These are phyloP conservation scores for Camellia japonica DNA, from an alignment of 148 eudicot genomes.

Conservation along the genomic window DNA sequence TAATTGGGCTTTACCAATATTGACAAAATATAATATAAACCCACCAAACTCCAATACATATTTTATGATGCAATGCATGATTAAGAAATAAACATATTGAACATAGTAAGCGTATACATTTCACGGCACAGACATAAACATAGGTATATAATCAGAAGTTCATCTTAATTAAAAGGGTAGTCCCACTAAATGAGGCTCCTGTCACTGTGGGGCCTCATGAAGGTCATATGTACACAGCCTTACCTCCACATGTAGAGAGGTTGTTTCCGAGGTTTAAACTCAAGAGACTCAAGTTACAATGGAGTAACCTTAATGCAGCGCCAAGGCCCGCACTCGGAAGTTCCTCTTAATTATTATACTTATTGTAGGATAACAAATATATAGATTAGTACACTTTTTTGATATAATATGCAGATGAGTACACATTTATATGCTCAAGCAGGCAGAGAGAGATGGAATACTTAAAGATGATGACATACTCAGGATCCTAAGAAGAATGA, in stretches of 20 bases:
- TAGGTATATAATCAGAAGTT: neutral
- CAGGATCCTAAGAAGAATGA: neutral
- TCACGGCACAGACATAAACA: neutral
- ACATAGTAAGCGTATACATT: neutral
- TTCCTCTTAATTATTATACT: neutral
- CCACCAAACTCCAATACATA: neutral
- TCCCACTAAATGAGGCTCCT: too few species aligned
- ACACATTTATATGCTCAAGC: neutral
- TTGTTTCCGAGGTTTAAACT: too few species aligned
- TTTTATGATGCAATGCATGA: too few species aligned
- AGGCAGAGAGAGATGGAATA: neutral
- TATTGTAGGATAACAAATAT: neutral
- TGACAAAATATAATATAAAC: neutral
- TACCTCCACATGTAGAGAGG: too few species aligned
- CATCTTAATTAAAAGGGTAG: neutral
- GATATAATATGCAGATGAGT: neutral
- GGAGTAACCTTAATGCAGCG: too few species aligned
- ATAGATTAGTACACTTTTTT: neutral
- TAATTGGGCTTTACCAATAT: neutral
- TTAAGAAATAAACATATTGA: neutral
- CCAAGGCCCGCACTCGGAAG: too few species aligned
- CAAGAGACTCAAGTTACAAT: too few species aligned
- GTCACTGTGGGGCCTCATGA: too few species aligned
- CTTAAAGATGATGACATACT: neutral
- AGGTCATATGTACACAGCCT: too few species aligned